These are phyloP conservation scores for Xanthoparmelia taractica DNA, from an alignment of 495 filamentous ascomycete species.

Conservation along the genomic window DNA sequence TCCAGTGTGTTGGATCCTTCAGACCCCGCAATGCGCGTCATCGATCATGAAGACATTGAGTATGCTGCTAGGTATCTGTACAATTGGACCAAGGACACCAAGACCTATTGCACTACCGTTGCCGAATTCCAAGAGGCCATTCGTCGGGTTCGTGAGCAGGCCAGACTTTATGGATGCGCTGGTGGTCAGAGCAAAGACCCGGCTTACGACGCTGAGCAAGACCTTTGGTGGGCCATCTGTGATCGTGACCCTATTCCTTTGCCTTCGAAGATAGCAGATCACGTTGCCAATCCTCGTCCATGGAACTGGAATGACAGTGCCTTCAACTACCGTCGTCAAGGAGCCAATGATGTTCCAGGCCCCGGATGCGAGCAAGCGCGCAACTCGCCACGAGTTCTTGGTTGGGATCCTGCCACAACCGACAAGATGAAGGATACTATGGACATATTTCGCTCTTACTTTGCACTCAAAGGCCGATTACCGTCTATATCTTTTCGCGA, in stretches of 20 bases:
- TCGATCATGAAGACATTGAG: constrained; percentile 23
- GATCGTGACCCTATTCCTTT: constrained; percentile 25
- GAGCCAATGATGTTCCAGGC: background rate
- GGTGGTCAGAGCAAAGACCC: constrained; percentile 28
- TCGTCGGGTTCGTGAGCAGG: constrained; percentile 26
- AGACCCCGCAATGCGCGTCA: constrained; percentile 19
- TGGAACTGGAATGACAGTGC: constrained; percentile 28
- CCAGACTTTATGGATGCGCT: constrained; percentile 25
- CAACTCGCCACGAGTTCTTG: constrained; percentile 13
- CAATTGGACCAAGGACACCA: constrained; percentile 14
- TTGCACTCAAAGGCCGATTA: constrained; percentile 13
- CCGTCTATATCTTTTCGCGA: constrained; percentile 14
- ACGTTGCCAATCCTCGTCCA: constrained; percentile 24
- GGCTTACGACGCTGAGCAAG: constrained; percentile 28
- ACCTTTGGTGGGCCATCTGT: constrained; percentile 29
- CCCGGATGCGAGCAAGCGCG: constrained; percentile 14
- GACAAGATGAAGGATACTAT: constrained; percentile 17
- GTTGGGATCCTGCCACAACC: constrained; percentile 12
- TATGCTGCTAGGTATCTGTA: constrained; percentile 19
- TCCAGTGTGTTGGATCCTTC: constrained; percentile 14
- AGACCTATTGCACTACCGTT: constrained; percentile 25
- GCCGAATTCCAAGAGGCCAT: constrained; percentile 28
- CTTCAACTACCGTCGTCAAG: constrained; percentile 22
- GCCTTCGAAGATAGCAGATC: constrained; percentile 21
- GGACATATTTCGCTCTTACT: constrained; percentile 17